Percentiles rank a stretch among this genome's conserved stretches.
phyloP scores from a whole-genome alignment of 441 rosid genomes.

The Corymbia calophylla region DNA sequence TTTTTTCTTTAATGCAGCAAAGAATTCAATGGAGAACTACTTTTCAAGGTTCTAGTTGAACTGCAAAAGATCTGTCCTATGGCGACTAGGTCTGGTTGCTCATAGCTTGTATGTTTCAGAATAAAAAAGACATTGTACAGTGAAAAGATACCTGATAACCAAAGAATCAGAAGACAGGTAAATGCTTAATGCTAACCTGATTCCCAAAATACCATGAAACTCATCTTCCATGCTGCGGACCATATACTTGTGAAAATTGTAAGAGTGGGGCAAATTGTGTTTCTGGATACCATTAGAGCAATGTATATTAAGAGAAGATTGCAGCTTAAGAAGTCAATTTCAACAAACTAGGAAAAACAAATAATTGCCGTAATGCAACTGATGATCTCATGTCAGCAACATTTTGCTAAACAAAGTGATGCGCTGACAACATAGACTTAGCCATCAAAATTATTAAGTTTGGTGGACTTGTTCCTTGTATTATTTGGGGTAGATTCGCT shows the following conservation, averaged over 20 bases:
- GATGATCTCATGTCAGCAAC: neutral
- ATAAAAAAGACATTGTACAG: neutral
- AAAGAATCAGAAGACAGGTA: neutral
- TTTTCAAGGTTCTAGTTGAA: neutral
- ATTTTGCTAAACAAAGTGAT: neutral
- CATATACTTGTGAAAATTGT: conserved; percentile 87
- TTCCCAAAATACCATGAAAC: conserved; percentile 88
- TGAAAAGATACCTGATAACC: neutral
- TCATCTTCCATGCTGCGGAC: conserved; percentile 98
- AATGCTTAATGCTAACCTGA: conserved; percentile 40
- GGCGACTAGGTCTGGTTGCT: neutral
- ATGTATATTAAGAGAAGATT: neutral
- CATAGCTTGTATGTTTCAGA: neutral
- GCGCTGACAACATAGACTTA: neutral
- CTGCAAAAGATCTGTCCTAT: neutral
- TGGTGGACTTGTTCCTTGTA: neutral
- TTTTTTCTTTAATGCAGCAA: neutral
- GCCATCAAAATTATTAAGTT: neutral
- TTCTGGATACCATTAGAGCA: conserved; percentile 40
- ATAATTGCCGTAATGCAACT: neutral
- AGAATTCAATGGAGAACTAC: neutral
- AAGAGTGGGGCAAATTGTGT: conserved; percentile 81
- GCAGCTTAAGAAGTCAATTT: neutral
- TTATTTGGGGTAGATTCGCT: neutral
- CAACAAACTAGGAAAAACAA: neutral